phyloP scores from a whole-genome alignment of 805 yeast species.

The Limtongozyma cylindracea region DNA sequence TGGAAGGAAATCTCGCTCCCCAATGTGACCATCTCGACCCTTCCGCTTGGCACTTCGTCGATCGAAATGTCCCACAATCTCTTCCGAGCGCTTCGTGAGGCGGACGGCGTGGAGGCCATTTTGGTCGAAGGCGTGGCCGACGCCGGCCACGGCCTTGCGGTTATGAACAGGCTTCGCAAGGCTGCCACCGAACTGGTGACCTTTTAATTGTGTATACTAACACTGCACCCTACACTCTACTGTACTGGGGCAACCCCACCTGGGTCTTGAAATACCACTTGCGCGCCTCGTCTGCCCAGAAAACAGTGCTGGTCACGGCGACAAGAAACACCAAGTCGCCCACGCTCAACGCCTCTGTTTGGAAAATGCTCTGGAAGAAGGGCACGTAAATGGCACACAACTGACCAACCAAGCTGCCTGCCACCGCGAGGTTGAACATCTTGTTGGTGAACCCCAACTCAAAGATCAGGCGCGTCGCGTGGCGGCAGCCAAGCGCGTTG shows the following conservation, averaged over 20 bases:
- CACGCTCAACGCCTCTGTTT: slow-evolving; percentile 70
- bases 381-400: slow-evolving; percentile 84
- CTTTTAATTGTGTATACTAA: too few species aligned
- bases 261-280: too few species aligned
- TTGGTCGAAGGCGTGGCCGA: slow-evolving; percentile 69
- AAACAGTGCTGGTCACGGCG: slow-evolving; percentile 50
- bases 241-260: too few species aligned
- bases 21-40: slow-evolving; percentile 2
- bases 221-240: too few species aligned
- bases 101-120: slow-evolving; percentile 57
- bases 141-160: slow-evolving; percentile 66
- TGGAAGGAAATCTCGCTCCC: slow-evolving; percentile 10
- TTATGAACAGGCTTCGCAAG: slow-evolving; percentile 74
- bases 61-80: slow-evolving; percentile 47
- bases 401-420: slow-evolving; percentile 74
- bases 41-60: slow-evolving; percentile 15
- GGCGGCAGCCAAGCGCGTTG: slow-evolving; percentile 87
- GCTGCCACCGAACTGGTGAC: slow-evolving; percentile 27
- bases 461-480: slow-evolving; percentile 59
- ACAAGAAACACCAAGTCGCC: slow-evolving; percentile 43
- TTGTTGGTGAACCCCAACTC: slow-evolving; percentile 60
- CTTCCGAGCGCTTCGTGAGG: slow-evolving; percentile 47
- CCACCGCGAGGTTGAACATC: slow-evolving; percentile 87
- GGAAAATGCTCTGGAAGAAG: slow-evolving; percentile 78
- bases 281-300: slow-evolving; percentile 64